Percentiles rank a stretch among this genome's conserved stretches.
These are phyloP conservation scores for Beta corolliflora DNA, from an alignment of 179 eudicot species.

Conservation along the genomic window DNA sequence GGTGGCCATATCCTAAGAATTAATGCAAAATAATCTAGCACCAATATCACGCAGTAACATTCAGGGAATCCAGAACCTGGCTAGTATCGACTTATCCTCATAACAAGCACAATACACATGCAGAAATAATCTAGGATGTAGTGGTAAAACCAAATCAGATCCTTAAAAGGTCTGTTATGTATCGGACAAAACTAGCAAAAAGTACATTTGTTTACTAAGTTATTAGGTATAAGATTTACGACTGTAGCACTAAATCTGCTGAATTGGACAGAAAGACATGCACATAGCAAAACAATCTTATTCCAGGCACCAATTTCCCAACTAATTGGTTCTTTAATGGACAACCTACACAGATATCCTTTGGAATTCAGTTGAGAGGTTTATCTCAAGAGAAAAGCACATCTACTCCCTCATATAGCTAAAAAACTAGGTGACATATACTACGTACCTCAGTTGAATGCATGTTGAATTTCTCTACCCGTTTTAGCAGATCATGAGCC, in stretches of 20 bases:
- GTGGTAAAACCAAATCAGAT: background rate
- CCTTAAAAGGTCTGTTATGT: background rate
- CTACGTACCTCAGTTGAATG: slow-evolving; percentile 83
- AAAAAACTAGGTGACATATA: background rate
- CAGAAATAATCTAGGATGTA: background rate
- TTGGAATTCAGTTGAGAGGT: background rate
- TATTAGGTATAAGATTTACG: too few relatives aligned
- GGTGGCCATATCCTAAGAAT: background rate
- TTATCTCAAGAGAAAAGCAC: background rate
- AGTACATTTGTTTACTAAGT: background rate
- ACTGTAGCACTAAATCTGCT: background rate
- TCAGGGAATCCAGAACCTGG: slow-evolving; percentile 8
- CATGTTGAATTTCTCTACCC: slow-evolving; percentile 85
- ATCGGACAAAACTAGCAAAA: background rate
- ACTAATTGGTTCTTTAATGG: background rate
- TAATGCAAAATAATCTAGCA: too few relatives aligned
- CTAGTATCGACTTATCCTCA: background rate
- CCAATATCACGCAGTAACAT: too few relatives aligned
- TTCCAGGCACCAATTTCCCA: background rate
- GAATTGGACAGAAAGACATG: background rate
- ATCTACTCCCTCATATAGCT: background rate
- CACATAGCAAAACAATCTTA: background rate
- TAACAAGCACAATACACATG: background rate
- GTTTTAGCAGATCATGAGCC: slow-evolving; percentile 76
- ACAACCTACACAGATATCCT: background rate